These are phyloP conservation scores for Xylaria sp. DNA, from an alignment of 2,329 filamentous ascomycete genomes.

Conservation along the genomic window DNA sequence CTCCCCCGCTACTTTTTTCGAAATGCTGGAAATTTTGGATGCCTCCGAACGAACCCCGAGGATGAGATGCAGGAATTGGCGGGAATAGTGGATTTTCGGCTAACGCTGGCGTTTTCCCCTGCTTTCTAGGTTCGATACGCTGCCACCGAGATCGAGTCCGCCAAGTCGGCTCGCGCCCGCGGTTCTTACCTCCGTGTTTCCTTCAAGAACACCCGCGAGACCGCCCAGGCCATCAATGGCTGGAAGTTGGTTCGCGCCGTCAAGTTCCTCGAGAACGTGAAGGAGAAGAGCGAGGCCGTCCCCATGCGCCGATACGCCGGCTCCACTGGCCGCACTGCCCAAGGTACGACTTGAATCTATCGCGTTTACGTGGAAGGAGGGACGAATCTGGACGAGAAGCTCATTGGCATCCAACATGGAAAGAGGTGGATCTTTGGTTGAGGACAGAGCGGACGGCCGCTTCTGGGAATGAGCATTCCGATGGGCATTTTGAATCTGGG, in stretches of 20 bases:
- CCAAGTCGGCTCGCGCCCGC: constrained; percentile 95
- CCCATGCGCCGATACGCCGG: constrained; percentile 98
- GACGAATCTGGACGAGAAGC: not conserved
- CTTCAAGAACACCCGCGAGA: constrained; percentile 99
- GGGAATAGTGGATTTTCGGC: constrained; percentile 14
- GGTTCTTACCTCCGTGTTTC: constrained; percentile 98
- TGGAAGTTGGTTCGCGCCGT: constrained; percentile 96
- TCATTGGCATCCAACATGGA: not conserved
- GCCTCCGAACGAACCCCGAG: constrained; percentile 6
- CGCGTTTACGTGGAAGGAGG: not conserved
- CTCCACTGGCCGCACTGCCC: constrained; percentile 89
- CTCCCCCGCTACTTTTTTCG: constrained; percentile 7
- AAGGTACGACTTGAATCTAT: constrained; percentile 68
- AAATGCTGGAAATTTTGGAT: not conserved
- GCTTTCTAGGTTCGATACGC: constrained; percentile 82
- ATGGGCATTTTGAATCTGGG: constrained; percentile 2
- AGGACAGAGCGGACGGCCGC: not conserved
- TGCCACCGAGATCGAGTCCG: constrained; percentile 76
- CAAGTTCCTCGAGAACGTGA: constrained; percentile 96
- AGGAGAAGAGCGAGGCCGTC: constrained; percentile 94
- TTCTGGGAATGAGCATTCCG: constrained; percentile 5
- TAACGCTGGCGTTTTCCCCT: constrained; percentile 20
- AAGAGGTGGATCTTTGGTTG: not conserved
- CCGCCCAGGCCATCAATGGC: constrained; percentile 98
- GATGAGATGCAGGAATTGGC: constrained; percentile 6